Base-by-base conservation (phyloP, 352 stramenopile species). In the Thraustochytrium sp. region DNA sequence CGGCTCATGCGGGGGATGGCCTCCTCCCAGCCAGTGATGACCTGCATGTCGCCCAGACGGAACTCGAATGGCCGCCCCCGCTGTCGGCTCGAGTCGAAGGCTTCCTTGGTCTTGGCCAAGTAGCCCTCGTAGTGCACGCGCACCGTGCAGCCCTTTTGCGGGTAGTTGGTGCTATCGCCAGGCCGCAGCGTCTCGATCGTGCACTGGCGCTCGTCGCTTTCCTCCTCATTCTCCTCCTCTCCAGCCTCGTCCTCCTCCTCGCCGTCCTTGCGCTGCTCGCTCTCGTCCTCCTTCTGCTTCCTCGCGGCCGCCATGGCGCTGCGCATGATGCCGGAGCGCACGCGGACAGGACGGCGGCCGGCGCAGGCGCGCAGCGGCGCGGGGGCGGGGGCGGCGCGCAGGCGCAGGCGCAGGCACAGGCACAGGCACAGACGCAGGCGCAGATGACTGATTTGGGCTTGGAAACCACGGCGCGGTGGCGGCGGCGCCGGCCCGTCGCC, bases 1-100 rank as follows among this genome's bases (percentile, higher is more conserved):
- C 42, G 34, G 29, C 51, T 76, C 53, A 84, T 80, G 4, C 3
- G n/a, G 13, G 38, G 54, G 11, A 84, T 53, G n/a, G 46, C 46
- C 18, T 78, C 76, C 37, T 84, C 76, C 76, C 55, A 73, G 42
- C 76, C 76, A 4, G 55, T 3, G 38, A 84, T 84, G 3, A 84
- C 76, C 44, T 84, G 76, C 56, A 80, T 73, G 37, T 82, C 76
- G 21, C 76, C 76, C 13, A 84, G 40, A 3, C 29, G 38, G 40
- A 84, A 84, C 29, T 36, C 38, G 54, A 84, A 56, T 9, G 76
- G 76, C 3, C 76, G 38, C 11, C 40, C 56, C 11, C 76, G 56
- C 23, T 37, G 56, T 34, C 76, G 16, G 59, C 51, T 84, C 23
- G 55, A 77, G 44, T 84, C 76, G 48, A 84, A 84, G 9, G 34